Percentiles rank a stretch among this genome's conserved stretches.
phyloP scores from a whole-genome alignment of 2,329 filamentous ascomycete genomes.

The Fusarium nygamai region DNA sequence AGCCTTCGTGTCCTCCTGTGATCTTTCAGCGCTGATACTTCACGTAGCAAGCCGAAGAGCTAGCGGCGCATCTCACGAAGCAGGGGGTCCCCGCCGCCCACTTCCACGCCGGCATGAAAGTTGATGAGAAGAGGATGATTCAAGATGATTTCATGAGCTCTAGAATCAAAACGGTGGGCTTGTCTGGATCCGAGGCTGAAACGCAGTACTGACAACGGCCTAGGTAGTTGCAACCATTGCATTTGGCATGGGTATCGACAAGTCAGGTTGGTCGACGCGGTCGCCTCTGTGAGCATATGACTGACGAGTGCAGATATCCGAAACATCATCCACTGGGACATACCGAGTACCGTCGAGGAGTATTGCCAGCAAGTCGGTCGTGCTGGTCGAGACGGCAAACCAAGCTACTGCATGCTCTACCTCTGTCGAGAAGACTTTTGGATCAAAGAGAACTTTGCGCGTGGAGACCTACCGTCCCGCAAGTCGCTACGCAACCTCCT shows the following conservation, averaged over 20 bases:
- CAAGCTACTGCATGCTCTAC: slow-evolving; percentile 66
- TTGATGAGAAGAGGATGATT: slow-evolving; percentile 54
- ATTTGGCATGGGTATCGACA: slow-evolving; percentile 70
- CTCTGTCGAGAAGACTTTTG: slow-evolving; percentile 67
- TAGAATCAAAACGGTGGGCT: slow-evolving; percentile 49
- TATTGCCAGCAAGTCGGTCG: slow-evolving; percentile 68
- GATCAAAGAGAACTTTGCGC: slow-evolving; percentile 67
- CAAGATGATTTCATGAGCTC: slow-evolving; percentile 64
- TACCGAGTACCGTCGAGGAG: slow-evolving; percentile 63
- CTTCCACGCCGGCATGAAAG: slow-evolving; percentile 63
- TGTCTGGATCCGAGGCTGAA: rapidly evolving
- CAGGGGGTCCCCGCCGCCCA: slow-evolving; percentile 54
- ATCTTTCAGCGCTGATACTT: slow-evolving; percentile 1
- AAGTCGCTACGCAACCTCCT: slow-evolving; percentile 60
- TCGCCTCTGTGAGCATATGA: rapidly evolving
- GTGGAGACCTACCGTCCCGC: slow-evolving; percentile 66
- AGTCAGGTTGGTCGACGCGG: slow-evolving; percentile 44
- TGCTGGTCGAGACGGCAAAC: slow-evolving; percentile 62
- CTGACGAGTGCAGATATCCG: slow-evolving; percentile 54
- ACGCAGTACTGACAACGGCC: background rate
- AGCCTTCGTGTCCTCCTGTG: background rate
- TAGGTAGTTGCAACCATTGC: slow-evolving; percentile 62
- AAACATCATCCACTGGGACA: slow-evolving; percentile 63
- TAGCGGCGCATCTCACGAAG: slow-evolving; percentile 51
- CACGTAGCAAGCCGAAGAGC: slow-evolving; percentile 53